Evolutionary conservation across 1,139 yeast genomes (phyloP).

Genomic region (Saccharomyces hybrid): DNA sequence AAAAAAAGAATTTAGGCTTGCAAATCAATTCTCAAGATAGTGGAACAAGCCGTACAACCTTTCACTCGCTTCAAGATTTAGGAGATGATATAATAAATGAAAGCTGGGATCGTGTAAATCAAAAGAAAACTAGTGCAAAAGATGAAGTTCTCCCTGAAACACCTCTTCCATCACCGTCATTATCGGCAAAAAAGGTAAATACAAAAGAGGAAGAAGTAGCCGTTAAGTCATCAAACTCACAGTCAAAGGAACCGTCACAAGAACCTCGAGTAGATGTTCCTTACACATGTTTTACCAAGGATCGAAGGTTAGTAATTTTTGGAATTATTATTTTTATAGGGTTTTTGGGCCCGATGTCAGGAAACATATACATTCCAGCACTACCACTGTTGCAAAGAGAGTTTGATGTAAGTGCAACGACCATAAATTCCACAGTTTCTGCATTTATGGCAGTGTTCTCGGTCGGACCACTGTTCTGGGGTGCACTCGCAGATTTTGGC

Average conservation of each 20-base stretch:
- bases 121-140: neutral
- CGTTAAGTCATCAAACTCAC: neutral
- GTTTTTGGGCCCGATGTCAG: conserved; percentile 52
- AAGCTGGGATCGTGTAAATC: neutral
- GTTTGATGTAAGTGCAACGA: conserved; percentile 39
- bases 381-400: conserved; percentile 42
- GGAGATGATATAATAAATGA: neutral
- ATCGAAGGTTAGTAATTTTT: conserved; percentile 20
- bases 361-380: conserved; percentile 53
- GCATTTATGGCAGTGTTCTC: conserved; percentile 53
- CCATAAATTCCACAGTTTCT: conserved; percentile 53
- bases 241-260: neutral
- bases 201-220: neutral
- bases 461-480: conserved; percentile 50
- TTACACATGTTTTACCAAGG: conserved; percentile 24
- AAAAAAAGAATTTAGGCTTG: neutral
- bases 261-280: neutral
- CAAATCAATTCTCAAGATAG: neutral
- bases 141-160: neutral
- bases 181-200: neutral
- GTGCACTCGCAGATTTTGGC: conserved; percentile 48
- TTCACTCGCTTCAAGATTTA: neutral
- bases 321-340: conserved; percentile 34
- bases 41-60: neutral
- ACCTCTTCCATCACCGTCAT: neutral